Conservation (phyloP, 1,284 basidiomycete species). For the Bondarzewia mesenterica region DNA sequence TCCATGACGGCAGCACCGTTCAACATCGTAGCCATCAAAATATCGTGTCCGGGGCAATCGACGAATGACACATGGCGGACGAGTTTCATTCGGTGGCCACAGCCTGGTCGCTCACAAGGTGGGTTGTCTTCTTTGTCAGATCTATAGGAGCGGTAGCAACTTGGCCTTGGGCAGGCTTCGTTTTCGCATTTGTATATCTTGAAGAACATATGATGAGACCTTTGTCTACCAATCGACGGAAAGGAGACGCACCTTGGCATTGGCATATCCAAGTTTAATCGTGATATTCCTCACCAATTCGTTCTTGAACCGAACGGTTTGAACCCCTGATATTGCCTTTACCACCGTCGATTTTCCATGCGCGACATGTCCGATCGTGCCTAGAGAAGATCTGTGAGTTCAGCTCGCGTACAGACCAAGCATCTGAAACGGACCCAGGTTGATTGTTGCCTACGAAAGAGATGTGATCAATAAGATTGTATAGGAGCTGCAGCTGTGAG, state of each 20-base stretch:
- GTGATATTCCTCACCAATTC: conserved; percentile 98
- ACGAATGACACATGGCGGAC: conserved; percentile 95
- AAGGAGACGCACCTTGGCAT: conserved; percentile 82
- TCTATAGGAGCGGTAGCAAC: conserved; percentile 90
- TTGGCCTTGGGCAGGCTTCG: conserved; percentile 85
- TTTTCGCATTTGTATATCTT: conserved; percentile 99
- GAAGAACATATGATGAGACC: background rate
- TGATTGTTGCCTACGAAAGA: conserved; percentile 66
- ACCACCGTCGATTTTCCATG: conserved; percentile 99
- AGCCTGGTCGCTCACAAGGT: conserved; percentile 89
- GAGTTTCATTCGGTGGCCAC: conserved; percentile 85
- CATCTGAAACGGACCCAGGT: conserved; percentile 51
- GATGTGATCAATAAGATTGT: conserved; percentile 4
- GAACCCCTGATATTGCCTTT: conserved; percentile 98
- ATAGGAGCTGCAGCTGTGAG: conserved; percentile 14
- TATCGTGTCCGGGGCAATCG: conserved; percentile 92
- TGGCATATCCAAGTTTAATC: conserved; percentile 98
- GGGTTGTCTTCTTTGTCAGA: conserved; percentile 93
- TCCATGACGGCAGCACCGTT: conserved; percentile 99
- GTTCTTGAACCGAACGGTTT: conserved; percentile 99
- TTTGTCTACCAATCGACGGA: conserved; percentile 2
- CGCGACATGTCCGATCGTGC: conserved; percentile 94
- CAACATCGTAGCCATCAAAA: conserved; percentile 99
- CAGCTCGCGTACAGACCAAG: conserved; percentile 1
- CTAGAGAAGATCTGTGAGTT: conserved; percentile 27